phyloP scores from a whole-genome alignment of 306 rosid species.

The Mucuna pruriens region DNA sequence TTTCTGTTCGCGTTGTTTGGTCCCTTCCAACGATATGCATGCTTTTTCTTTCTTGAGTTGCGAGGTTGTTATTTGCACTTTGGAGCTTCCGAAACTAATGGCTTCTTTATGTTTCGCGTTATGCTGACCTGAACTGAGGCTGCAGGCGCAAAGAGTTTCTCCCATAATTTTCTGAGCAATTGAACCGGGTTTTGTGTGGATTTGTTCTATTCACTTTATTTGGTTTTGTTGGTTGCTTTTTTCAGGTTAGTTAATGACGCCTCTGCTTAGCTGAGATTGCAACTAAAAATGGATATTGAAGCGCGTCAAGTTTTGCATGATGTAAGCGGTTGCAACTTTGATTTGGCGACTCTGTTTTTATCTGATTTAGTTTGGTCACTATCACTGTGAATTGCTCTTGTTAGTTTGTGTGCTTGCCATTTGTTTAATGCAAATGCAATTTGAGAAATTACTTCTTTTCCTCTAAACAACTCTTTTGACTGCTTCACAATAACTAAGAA shows the following conservation, averaged over 20 bases:
- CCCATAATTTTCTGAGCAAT: neutral
- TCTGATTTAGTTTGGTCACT: conserved; percentile 22
- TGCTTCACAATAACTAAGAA: neutral
- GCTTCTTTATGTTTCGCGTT: neutral
- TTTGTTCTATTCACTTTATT: conserved; percentile 14
- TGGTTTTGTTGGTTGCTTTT: conserved; percentile 28
- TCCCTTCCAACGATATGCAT: neutral
- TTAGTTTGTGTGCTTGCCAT: conserved; percentile 15
- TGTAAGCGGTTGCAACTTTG: conserved; percentile 54
- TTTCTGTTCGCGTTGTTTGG: neutral
- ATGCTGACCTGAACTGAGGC: conserved; percentile 10
- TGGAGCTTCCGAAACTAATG: neutral
- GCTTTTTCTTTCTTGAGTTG: neutral
- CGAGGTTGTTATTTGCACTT: conserved; percentile 15
- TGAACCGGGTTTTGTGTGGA: neutral
- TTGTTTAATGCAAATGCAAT: conserved; percentile 16
- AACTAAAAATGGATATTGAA: conserved; percentile 43
- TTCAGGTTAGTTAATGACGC: conserved; percentile 39
- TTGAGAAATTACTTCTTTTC: neutral
- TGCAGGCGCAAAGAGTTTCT: conserved; percentile 20
- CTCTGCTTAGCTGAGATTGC: conserved; percentile 29
- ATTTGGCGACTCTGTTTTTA: conserved; percentile 7
- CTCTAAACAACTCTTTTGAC: neutral
- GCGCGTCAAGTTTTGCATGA: conserved; percentile 43
- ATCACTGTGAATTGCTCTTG: conserved; percentile 1